phyloP scores from a whole-genome alignment of 768 basidiomycete species.

The Mycena latifolia region DNA sequence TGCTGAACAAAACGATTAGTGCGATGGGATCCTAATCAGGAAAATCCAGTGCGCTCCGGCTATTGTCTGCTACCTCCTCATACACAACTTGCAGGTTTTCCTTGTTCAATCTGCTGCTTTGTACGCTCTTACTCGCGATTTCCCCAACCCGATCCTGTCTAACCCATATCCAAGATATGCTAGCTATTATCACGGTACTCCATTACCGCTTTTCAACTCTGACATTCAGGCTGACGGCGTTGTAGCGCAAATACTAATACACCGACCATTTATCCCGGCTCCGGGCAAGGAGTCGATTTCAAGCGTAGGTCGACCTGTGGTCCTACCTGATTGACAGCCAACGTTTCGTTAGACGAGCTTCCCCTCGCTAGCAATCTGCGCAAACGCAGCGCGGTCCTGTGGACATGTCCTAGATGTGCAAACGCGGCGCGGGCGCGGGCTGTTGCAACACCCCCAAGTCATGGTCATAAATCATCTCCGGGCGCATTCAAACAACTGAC shows the following conservation, averaged over 20 bases:
- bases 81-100: not conserved
- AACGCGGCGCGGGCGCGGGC: not conserved
- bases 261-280: conserved; percentile 18
- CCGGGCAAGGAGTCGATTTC: not conserved
- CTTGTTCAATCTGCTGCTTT: conserved; percentile 22
- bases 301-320: not conserved
- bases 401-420: conserved; percentile 13
- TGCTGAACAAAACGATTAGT: not conserved
- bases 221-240: not conserved
- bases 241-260: conserved; percentile 23
- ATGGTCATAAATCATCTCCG: not conserved
- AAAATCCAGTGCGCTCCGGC: not conserved
- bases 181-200: conserved; percentile 22
- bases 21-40: conserved; percentile 30
- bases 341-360: not conserved
- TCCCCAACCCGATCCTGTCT: not conserved
- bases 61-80: not conserved
- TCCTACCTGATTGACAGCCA: not conserved
- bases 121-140: not conserved
- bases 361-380: conserved; percentile 29
- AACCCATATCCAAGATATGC: conserved; percentile 19
- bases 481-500: no score
- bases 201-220: no score
- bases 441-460: no score
- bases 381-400: conserved; percentile 30